A percentile compares a stretch with the other conserved stretches of the same genome.
Conservation (phyloP, 2,329 filamentous ascomycete species). For the Sarocladium kiliense region DNA sequence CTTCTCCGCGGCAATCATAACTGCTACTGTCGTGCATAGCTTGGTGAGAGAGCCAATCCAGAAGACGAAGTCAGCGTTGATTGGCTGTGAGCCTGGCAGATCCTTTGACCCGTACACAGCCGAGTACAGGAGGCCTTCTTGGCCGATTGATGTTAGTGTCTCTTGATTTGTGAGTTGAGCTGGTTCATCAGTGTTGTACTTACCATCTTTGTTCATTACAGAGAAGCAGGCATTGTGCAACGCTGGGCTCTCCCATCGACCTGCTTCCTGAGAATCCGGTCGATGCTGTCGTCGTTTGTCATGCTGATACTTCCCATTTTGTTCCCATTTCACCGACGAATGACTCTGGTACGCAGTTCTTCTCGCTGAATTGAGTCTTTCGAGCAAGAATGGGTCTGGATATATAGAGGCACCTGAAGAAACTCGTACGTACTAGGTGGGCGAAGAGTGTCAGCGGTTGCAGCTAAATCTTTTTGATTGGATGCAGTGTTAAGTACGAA, state of each 20-base stretch:
- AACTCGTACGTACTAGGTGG: background rate
- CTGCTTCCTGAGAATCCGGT: background rate
- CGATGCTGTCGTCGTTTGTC: background rate
- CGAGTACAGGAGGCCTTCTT: background rate
- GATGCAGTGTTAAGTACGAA: background rate
- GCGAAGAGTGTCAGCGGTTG: background rate
- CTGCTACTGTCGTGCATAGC: background rate
- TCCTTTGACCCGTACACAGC: background rate
- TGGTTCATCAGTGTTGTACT: background rate
- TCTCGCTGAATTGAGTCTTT: background rate
- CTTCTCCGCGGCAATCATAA: background rate
- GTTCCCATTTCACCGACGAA: background rate
- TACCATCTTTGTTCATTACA: background rate
- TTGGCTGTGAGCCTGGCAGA: background rate
- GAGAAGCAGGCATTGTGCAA: background rate
- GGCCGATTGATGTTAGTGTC: background rate
- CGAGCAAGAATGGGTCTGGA: background rate
- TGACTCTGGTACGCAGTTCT: background rate
- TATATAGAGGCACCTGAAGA: background rate
- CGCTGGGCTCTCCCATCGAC: background rate
- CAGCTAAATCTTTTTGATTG: background rate
- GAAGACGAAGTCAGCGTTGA: background rate
- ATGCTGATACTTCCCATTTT: background rate
- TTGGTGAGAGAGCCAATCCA: background rate
- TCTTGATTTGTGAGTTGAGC: background rate